Conservation (phyloP, 2,329 filamentous ascomycete species). For the Neocucurbitaria cava region DNA sequence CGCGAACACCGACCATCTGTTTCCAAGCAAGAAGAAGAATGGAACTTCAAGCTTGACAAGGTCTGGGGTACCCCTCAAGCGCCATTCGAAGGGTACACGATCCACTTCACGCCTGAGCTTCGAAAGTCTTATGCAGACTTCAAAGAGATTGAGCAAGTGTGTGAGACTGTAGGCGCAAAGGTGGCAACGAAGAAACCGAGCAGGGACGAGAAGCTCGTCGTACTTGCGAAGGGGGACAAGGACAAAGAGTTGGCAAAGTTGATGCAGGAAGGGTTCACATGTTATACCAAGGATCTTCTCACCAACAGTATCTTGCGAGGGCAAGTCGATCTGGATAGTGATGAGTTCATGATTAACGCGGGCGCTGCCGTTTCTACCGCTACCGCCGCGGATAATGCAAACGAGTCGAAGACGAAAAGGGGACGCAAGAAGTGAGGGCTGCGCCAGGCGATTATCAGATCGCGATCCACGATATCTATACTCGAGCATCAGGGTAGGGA, state of each 20-base stretch:
- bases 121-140: constrained; percentile 43
- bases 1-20: constrained; percentile 43
- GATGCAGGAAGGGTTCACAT: constrained; percentile 38
- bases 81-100: constrained; percentile 56
- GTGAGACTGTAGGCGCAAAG: constrained; percentile 48
- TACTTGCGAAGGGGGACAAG: constrained; percentile 47
- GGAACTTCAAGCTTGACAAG: constrained; percentile 45
- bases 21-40: constrained; percentile 46
- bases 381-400: constrained; percentile 3
- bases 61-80: constrained; percentile 45
- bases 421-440: constrained; percentile 17
- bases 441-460: background rate
- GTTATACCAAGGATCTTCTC: constrained; percentile 55
- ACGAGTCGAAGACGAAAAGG: constrained; percentile 22
- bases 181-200: constrained; percentile 32
- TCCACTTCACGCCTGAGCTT: constrained; percentile 57
- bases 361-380: background rate
- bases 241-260: constrained; percentile 48
- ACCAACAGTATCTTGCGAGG: constrained; percentile 54
- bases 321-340: constrained; percentile 46
- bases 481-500: background rate
- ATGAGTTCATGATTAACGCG: constrained; percentile 47
- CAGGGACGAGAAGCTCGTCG: constrained; percentile 35
- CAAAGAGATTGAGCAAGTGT: constrained; percentile 49
- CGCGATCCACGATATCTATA: background rate